Evolutionary conservation across 2,329 filamentous ascomycete species (phyloP), one percentile per base, ranked within the genome.

Genomic region (Lecanosticta acicola): DNA sequence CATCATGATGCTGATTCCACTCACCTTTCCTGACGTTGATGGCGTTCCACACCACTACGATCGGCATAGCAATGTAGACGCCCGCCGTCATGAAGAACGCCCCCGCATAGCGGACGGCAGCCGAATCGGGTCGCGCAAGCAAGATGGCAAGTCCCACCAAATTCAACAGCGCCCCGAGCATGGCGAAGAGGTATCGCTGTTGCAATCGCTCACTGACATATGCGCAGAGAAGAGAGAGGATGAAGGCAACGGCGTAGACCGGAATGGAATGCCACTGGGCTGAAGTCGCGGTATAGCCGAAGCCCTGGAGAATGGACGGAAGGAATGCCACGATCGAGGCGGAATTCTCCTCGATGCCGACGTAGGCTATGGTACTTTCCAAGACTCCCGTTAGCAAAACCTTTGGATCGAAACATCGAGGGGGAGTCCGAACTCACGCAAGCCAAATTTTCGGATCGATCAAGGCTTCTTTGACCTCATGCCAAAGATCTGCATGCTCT

Each of bases 11-110:
- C 7, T 8, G 20, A 34, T 10, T 14, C 24, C 11, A 20, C 44
- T 65, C 63, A 43, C 63, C 62, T n/a, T 67, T 68, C 8, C 66
- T 59, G 3, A 72, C 55, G 42, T 73, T 73, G 34, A 67, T 66
- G 21, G 65, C 68, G 13, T 67, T 49, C 58, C 61, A 66, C 3
- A 64, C 65, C 9, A 68, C 64, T 29, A 59, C 53, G 33, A 64
- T 61, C 1, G 66, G 64, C 62, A 64, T 60, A 39, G 57, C 57
- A 29, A 64, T 56, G 39, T 34, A 60, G 32, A 52, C 52, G 3
- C 58, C 58, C 11, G 51, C 41, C 3, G 58, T 58, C 16, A 60
- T 56, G 53, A 68, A 59, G 56, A 67, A 68, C 3, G 61, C 66
- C 19, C 66, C 66, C 21, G 59, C 60, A 48, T 69, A 69, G 29